Percentiles rank a stretch among this genome's conserved stretches.
phyloP scores from a whole-genome alignment of 1,284 basidiomycete genomes.

The Ganoderma resinaceum region DNA sequence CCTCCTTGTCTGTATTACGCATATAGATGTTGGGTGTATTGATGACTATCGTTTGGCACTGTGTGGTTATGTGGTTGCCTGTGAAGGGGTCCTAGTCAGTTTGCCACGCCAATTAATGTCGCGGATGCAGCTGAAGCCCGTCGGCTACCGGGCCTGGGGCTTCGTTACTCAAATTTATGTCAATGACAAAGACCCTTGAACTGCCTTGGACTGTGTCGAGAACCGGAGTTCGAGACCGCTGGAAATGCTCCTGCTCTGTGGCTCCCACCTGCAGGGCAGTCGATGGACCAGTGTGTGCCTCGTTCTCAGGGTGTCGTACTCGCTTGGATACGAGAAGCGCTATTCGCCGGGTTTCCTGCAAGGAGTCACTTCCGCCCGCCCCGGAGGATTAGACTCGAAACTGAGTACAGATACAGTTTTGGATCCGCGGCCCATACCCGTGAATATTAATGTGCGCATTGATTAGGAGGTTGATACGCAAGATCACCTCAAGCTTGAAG shows the following conservation, averaged over 20 bases:
- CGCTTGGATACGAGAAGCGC: not conserved
- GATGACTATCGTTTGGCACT: not conserved
- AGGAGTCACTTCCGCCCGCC: slow-evolving; percentile 1
- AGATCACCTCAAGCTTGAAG: not conserved
- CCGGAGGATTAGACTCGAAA: slow-evolving; percentile 5
- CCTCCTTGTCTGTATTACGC: not conserved
- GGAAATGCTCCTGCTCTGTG: not conserved
- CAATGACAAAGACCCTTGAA: not conserved
- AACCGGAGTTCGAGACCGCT: not conserved
- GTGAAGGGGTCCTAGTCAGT: not conserved
- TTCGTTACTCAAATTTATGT: not conserved
- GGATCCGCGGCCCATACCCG: not conserved
- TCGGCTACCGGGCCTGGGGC: not conserved
- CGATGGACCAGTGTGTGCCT: not conserved
- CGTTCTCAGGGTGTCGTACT: slow-evolving; percentile 3
- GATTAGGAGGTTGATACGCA: slow-evolving; percentile 3
- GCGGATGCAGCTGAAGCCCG: not conserved
- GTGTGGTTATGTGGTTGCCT: not conserved
- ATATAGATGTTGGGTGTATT: not conserved
- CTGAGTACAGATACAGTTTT: slow-evolving; percentile 1
- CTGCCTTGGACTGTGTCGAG: not conserved
- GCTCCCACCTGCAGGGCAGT: not conserved
- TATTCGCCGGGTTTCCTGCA: not conserved
- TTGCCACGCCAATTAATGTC: slow-evolving; percentile 3
- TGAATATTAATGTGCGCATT: not conserved